Evolutionary conservation across 108 stramenopile genomes (phyloP).

Genomic region (Schizochytrium sp.): DNA sequence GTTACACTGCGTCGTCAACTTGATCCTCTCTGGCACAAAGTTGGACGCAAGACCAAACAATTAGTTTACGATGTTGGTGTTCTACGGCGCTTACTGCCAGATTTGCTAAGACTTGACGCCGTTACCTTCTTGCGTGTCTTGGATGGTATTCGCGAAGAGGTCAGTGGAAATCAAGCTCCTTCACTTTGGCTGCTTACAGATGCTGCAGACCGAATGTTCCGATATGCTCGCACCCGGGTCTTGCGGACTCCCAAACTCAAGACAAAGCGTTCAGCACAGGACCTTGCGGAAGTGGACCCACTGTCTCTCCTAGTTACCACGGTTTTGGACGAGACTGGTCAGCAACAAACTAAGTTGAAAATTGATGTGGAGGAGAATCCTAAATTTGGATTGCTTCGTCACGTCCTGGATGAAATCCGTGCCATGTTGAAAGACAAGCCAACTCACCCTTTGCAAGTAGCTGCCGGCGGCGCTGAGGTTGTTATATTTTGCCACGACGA

Average conservation of each 20-base stretch:
- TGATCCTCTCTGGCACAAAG: conserved; percentile 94
- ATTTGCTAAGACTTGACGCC: conserved; percentile 91
- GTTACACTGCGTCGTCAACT: conserved; percentile 85
- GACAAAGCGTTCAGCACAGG: background rate
- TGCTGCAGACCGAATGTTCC: conserved; percentile 88
- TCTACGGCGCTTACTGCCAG: conserved; percentile 88
- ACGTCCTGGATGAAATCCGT: conserved; percentile 87
- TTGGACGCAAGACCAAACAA: conserved; percentile 85
- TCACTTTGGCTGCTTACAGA: conserved; percentile 86
- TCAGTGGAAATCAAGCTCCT: conserved; percentile 79
- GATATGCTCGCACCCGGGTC: conserved; percentile 85
- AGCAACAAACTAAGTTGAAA: conserved; percentile 66
- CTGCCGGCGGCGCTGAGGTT: conserved; percentile 62
- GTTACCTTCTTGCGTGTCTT: conserved; percentile 88
- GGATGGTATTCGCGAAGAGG: conserved; percentile 81
- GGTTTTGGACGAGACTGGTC: background rate
- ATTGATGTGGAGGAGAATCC: conserved; percentile 89
- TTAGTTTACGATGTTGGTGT: conserved; percentile 86
- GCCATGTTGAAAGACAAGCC: conserved; percentile 68
- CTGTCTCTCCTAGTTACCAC: background rate
- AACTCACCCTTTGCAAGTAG: conserved; percentile 10
- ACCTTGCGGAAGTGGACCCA: background rate
- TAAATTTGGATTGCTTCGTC: conserved; percentile 86
- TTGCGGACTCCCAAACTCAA: background rate
- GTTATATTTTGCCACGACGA: conserved; percentile 93